These are phyloP conservation scores for Dacryopinax primogenitus DNA, from an alignment of 768 basidiomycete species.

Conservation along the genomic window DNA sequence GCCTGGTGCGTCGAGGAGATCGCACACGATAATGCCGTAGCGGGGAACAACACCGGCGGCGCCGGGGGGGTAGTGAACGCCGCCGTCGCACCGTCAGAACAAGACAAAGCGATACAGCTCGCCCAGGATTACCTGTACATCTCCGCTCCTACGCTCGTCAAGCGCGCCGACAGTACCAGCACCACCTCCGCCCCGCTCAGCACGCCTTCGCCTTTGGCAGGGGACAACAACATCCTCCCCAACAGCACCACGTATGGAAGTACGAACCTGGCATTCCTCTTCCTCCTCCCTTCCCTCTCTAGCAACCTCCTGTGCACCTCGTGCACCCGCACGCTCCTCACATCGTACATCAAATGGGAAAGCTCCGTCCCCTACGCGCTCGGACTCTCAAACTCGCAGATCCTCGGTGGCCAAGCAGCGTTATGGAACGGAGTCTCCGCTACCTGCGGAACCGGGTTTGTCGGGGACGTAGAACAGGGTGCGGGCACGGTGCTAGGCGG, in stretches of 20 bases:
- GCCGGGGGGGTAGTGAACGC: slow-evolving; percentile 19
- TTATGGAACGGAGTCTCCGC: slow-evolving; percentile 50
- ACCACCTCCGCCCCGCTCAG: slow-evolving; percentile 24
- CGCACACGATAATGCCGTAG: slow-evolving; percentile 17
- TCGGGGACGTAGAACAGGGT: slow-evolving; percentile 29
- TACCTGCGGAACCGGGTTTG: slow-evolving; percentile 62
- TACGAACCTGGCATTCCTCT: slow-evolving; percentile 56
- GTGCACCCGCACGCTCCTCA: slow-evolving; percentile 68
- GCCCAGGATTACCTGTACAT: not conserved
- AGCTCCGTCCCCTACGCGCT: slow-evolving; percentile 57
- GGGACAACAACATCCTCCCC: slow-evolving; percentile 22
- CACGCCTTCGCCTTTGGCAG: slow-evolving; percentile 22
- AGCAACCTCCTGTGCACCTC: slow-evolving; percentile 55
- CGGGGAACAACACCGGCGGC: slow-evolving; percentile 24
- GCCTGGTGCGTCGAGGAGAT: slow-evolving; percentile 53
- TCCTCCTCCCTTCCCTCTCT: slow-evolving; percentile 44
- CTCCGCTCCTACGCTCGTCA: slow-evolving; percentile 9
- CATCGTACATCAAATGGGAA: slow-evolving; percentile 66
- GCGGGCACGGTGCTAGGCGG: slow-evolving; percentile 1
- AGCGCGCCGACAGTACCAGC: slow-evolving; percentile 18
- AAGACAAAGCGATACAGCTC: not conserved
- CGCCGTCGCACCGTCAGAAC: not conserved
- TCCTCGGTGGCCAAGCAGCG: slow-evolving; percentile 50
- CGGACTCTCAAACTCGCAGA: slow-evolving; percentile 49
- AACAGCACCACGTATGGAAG: slow-evolving; percentile 38